These are phyloP conservation scores for Comarum palustre DNA, from an alignment of 306 rosid species.

Conservation along the genomic window DNA sequence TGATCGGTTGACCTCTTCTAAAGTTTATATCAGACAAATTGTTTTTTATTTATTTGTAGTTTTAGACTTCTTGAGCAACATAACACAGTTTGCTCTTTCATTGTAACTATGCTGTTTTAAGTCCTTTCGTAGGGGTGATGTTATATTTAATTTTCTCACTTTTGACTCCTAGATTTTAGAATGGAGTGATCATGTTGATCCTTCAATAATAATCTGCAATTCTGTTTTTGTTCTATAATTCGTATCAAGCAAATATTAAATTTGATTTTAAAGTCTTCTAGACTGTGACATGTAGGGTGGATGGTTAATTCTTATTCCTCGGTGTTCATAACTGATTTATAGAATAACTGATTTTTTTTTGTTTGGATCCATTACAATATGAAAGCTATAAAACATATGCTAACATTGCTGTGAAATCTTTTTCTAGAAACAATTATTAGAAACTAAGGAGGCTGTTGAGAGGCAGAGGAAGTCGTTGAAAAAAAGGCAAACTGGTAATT, in stretches of 20 bases:
- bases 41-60: not conserved
- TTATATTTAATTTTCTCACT: not conserved
- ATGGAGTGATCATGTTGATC: not conserved
- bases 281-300: not conserved
- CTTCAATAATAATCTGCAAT: not conserved
- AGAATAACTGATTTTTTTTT: not conserved
- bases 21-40: not conserved
- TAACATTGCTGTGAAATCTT: constrained; percentile 3
- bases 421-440: constrained; percentile 71
- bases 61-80: not conserved
- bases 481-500: constrained; percentile 79
- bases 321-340: not conserved
- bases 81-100: not conserved
- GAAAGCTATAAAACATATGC: not conserved
- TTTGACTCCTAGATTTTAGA: not conserved
- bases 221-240: not conserved
- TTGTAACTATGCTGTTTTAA: not conserved
- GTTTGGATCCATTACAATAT: not conserved
- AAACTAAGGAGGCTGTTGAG: constrained; percentile 85
- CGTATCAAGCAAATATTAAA: not conserved
- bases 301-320: not conserved
- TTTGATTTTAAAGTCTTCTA: not conserved
- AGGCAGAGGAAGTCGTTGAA: constrained; percentile 89
- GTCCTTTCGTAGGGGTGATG: not conserved
- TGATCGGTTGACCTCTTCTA: not conserved